Evolutionary conservation across 2,329 filamentous ascomycete genomes (phyloP), one percentile per base, ranked within the genome.

Genomic region (Simplicillium aogashimaense): DNA sequence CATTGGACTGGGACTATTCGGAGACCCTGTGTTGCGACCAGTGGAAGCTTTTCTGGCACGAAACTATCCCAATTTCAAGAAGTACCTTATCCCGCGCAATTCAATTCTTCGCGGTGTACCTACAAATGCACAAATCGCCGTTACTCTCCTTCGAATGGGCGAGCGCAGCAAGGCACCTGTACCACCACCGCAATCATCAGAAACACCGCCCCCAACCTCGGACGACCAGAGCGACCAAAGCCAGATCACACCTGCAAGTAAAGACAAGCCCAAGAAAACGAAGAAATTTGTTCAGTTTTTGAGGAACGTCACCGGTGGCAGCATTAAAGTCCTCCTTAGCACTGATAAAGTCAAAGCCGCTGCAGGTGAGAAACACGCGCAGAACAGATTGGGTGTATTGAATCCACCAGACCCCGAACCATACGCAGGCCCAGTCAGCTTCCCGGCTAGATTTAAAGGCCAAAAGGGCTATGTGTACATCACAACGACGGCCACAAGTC

Each of bases 61-160:
- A 12, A 68, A 67, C 7, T 72, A 79, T 48, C 85, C 85, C 1
- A 65, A 80, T 48, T 92, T 86, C 86, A 71, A 85, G 51, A 84
- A 82, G 49, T 66, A 86, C 7, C 66, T 90, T 13, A 80, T 88
- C 51, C 61, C 87, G 10, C 73, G 82, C 44, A 87, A 87, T 49
- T 86, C 83, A 0, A 56, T 92, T 1, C 74, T 94, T 38, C 86
- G 83, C 53, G 85, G 86, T 3, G 80, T 92, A 0, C 87, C 87
- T 1, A 94, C 86, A 2, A 92, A 94, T 54, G 85, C 86, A 3
- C 87, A 94, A 53, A 74, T 94, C 14, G 80, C 86, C 0, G 65
- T 94, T 20, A 94, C 86, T 0, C 70, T 94, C 2, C 75, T 94
- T 10, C 82, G 87, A 5, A 78, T 90, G 25, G 86, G 86, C 32